Evolutionary conservation across 768 basidiomycete species (phyloP).

Genomic region (Strobilomyces confusus): DNA sequence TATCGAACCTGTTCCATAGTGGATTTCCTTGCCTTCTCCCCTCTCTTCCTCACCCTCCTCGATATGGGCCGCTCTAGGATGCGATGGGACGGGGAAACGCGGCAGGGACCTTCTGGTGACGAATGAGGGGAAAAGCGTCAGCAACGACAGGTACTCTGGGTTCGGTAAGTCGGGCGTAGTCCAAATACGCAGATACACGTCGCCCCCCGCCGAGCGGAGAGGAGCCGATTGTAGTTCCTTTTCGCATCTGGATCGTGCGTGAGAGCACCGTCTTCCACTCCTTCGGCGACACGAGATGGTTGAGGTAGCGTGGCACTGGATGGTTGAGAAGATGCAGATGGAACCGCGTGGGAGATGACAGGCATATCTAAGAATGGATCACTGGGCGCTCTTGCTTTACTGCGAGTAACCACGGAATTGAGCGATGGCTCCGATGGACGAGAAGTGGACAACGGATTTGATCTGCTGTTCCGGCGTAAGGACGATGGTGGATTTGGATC

Average conservation of each 20-base stretch:
- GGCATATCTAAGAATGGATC: conserved; percentile 80
- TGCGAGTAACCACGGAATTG: conserved; percentile 41
- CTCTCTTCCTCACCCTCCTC: conserved; percentile 66
- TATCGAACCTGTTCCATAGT: conserved; percentile 83
- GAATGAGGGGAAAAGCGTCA: conserved; percentile 75
- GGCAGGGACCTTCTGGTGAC: conserved; percentile 66
- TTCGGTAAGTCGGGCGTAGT: conserved; percentile 75
- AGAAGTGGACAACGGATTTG: conserved; percentile 42
- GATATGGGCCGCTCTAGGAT: conserved; percentile 47
- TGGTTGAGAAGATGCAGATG: conserved; percentile 50
- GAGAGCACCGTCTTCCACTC: conserved; percentile 39
- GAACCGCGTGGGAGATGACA: conserved; percentile 49
- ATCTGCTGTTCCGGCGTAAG: conserved; percentile 52
- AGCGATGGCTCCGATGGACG: conserved; percentile 36
- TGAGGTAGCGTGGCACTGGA: conserved; percentile 32
- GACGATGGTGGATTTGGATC: conserved; percentile 37
- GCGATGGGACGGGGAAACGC: conserved; percentile 52
- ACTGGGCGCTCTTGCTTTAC: conserved; percentile 67
- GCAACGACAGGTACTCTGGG: conserved; percentile 63
- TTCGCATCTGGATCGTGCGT: conserved; percentile 28
- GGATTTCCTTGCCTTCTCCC: conserved; percentile 53
- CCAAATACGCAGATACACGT: conserved; percentile 71
- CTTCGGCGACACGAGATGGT: conserved; percentile 31
- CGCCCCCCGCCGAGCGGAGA: conserved; percentile 35
- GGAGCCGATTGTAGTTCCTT: conserved; percentile 32